Percentiles rank a stretch among this genome's conserved stretches.
phyloP scores from a whole-genome alignment of 306 rosid genomes.

The Mucuna pruriens region DNA sequence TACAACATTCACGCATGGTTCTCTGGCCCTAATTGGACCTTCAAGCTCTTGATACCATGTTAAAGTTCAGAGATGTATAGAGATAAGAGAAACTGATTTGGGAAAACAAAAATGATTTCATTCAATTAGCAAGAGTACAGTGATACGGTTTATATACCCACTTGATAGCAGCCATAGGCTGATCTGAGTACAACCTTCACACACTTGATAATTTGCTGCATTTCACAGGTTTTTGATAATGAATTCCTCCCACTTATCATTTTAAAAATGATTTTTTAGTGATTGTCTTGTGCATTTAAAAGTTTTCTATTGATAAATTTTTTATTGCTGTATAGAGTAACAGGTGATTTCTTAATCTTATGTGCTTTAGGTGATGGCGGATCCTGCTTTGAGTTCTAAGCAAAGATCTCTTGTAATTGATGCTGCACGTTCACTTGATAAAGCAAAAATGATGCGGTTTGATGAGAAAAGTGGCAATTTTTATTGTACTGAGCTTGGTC shows the following conservation, averaged over 20 bases:
- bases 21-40: no score
- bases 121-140: no score
- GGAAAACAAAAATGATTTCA: no score
- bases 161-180: no score
- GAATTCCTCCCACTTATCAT: conserved; percentile 17
- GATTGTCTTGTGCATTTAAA: conserved; percentile 7
- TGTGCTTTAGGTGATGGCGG: conserved; percentile 78
- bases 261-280: not conserved
- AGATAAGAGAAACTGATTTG: no score
- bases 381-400: conserved; percentile 85
- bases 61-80: no score
- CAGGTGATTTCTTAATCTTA: conserved; percentile 33
- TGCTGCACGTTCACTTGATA: conserved; percentile 97
- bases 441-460: conserved; percentile 99
- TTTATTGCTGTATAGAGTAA: conserved; percentile 20
- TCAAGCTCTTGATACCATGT: no score
- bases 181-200: no score
- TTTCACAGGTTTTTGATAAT: not conserved
- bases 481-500: conserved; percentile 99
- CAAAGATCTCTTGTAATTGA: conserved; percentile 89
- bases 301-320: not conserved
- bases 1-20: no score
- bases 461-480: conserved; percentile 99
- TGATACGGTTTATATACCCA: no score
- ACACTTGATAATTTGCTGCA: conserved; percentile 41